Conservation (phyloP, 2,329 filamentous ascomycete species). For the Acarospora socialis region DNA sequence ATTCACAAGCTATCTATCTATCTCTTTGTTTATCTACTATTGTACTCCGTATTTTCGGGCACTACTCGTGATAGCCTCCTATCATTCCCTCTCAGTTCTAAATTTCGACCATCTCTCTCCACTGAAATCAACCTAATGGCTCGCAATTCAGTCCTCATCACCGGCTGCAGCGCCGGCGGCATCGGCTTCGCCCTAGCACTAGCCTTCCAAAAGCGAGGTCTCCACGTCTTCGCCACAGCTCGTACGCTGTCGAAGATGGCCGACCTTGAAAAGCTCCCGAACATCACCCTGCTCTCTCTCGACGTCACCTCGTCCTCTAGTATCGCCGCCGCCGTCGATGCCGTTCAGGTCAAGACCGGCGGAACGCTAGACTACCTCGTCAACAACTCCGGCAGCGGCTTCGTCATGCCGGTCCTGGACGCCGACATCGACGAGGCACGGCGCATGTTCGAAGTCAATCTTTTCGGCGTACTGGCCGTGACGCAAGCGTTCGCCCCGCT, state of each 20-base stretch:
- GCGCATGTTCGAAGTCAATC: slow-evolving; percentile 28
- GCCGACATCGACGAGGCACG: slow-evolving; percentile 22
- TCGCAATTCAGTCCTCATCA: slow-evolving; percentile 23
- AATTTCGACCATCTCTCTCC: no score
- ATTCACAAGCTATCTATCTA: no score
- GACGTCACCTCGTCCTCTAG: slow-evolving; percentile 1
- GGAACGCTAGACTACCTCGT: slow-evolving; percentile 26
- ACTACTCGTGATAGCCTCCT: no score
- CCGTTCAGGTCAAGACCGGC: slow-evolving; percentile 16
- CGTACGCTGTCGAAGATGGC: slow-evolving; percentile 21
- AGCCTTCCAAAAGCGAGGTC: slow-evolving; percentile 22
- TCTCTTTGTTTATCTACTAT: no score
- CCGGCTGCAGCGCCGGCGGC: slow-evolving; percentile 26
- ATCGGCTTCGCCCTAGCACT: slow-evolving; percentile 26
- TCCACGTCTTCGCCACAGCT: slow-evolving; percentile 27
- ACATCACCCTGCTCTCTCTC: slow-evolving; percentile 1
- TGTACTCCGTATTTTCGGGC: no score
- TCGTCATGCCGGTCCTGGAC: slow-evolving; percentile 26
- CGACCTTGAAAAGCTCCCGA: slow-evolving; percentile 12
- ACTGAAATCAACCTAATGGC: no score
- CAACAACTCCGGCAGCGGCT: slow-evolving; percentile 30
- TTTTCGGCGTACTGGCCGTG: slow-evolving; percentile 25
- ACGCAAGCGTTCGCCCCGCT: slow-evolving; percentile 25
- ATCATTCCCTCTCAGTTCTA: no score
- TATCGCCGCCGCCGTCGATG: slow-evolving; percentile 8